A percentile compares a stretch with the other conserved stretches of the same genome.
Conservation (phyloP, 352 stramenopile genomes). For the Phytophthora multivora region DNA sequence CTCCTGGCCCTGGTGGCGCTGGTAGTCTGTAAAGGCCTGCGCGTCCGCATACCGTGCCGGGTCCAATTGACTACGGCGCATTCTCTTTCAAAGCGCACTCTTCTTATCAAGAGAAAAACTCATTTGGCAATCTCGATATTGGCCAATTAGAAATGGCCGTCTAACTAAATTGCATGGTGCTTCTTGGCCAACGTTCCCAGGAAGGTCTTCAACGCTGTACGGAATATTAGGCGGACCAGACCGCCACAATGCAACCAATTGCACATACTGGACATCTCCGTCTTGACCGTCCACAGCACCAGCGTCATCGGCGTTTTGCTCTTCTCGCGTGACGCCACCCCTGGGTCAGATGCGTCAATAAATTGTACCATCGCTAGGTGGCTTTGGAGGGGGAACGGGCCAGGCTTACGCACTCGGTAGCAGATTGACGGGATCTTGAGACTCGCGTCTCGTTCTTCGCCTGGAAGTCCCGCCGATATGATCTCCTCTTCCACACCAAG, state of each 20-base stretch:
- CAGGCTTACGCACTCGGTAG: slow-evolving; percentile 57
- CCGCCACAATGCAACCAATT: slow-evolving; percentile 42
- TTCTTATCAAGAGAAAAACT: slow-evolving; percentile 5
- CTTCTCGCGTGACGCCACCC: not conserved
- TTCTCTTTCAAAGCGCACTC: slow-evolving; percentile 6
- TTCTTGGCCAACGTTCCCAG: slow-evolving; percentile 26
- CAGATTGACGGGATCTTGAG: slow-evolving; percentile 48
- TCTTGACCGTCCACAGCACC: slow-evolving; percentile 51
- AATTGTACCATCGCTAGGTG: slow-evolving; percentile 64
- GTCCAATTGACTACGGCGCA: slow-evolving; percentile 33
- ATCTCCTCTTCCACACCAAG: slow-evolving; percentile 67
- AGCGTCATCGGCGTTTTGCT: slow-evolving; percentile 35
- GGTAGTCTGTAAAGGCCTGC: slow-evolving; percentile 53
- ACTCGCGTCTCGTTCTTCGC: slow-evolving; percentile 17
- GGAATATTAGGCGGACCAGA: slow-evolving; percentile 36
- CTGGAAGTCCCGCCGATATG: slow-evolving; percentile 46
- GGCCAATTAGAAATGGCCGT: slow-evolving; percentile 22
- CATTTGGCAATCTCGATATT: slow-evolving; percentile 19
- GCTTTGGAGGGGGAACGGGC: slow-evolving; percentile 44
- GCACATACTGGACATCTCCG: slow-evolving; percentile 20
- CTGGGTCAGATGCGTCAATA: slow-evolving; percentile 21
- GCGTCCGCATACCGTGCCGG: slow-evolving; percentile 38
- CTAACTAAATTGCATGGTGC: not conserved
- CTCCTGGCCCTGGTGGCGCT: slow-evolving; percentile 59
- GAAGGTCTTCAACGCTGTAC: slow-evolving; percentile 35